Base-by-base conservation (phyloP, 768 basidiomycete species). In the Fomitopsis pulvina region DNA sequence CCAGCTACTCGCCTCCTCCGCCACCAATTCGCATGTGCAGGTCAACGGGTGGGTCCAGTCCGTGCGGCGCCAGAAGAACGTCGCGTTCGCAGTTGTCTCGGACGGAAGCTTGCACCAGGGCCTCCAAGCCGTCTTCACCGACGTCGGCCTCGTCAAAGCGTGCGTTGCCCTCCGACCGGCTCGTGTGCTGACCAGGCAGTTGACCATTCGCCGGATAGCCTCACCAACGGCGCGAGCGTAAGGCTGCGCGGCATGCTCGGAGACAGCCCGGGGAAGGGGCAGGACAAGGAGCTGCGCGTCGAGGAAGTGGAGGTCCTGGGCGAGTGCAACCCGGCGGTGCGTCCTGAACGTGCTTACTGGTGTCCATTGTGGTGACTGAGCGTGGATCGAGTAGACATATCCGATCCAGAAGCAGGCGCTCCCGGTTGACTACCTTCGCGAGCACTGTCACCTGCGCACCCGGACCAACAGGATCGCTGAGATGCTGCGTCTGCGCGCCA, bases 371-470 rank as follows among this genome's bases (percentile, higher is more conserved):
- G 43, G 26, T 22, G 28, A 39, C n/a, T 47, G 34, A 18, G 48
- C n/a, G 22, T 20, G 14, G 25, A 18, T 25, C 34, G 42, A 37
- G 5, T 48, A 92, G 92, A 69, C 68, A 41, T 97, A 95, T 66
- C 92, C 92, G 0, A 92, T 96, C 45, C 94, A 94, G 66, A 97
- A 96, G 64, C 83, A 97, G 66, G 66, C 81, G 25, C 75, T 92
- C 10, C 80, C 88, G 2, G 66, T 76, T 1, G 86, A 92, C 53
- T 86, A 90, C 59, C 75, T 96, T 26, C 79, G 95, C 7, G 87
- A 93, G 51, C 76, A 94, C 60, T 80, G 81, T 3, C 93, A 98
- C 70, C 66, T 99, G n/a, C 83, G 96, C 9, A 76, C 87, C 6
- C 79, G 95, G 11, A 93, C 90, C 8, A 73, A 80, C 26, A 70